Base-by-base conservation (phyloP, 768 basidiomycete genomes). In the Obba rivulosa region DNA sequence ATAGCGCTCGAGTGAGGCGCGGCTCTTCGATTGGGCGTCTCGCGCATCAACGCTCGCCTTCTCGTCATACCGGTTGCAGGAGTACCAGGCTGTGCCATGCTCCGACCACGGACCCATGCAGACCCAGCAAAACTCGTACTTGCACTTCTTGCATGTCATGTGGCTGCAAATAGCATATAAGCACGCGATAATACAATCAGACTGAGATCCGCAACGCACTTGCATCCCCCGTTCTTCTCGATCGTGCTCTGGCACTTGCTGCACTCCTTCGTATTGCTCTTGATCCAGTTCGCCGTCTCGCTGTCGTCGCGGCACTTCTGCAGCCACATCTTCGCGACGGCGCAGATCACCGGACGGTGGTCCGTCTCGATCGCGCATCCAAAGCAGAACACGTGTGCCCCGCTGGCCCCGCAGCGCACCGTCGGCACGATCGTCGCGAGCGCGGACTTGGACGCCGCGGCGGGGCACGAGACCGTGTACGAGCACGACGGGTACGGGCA, bases 121-220 rank as follows among this genome's bases (percentile, higher is more conserved):
- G 35, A 99, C 94, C 96, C 96, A 99, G 66, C 96, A 99, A 67
- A 97, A 99, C 72, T 92, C 91, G 57, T 92, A 82, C 62, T 92
- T 95, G 78, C 96, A 98, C 71, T 97, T 98, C 78, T 96, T 95
- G 76, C 96, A 98, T 17, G 95, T 98, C 95, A 99, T 99, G 67
- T 99, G 96, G 75, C 93, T 95, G 54, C 8, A 35, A 41, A 54
- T 36, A 47, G 47, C 46, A 34, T 40, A 35, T 50, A 37, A 39
- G 16, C 8, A 22, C 8, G 21, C 4, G 20, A 47, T 8, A 37
- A 46, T 28, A 46, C n/a, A 24, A 34, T 35, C 23, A 13, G 34
- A 40, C 34, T 38, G n/a, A 18, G n/a, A 16, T 9, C 18, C 34
- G 22, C 20, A 13, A 84, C 92, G 61, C 62, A 96, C 92, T 99